Conservation (phyloP, 78 protist genomes). For the Mastigamoeba balamuthi region DNA sequence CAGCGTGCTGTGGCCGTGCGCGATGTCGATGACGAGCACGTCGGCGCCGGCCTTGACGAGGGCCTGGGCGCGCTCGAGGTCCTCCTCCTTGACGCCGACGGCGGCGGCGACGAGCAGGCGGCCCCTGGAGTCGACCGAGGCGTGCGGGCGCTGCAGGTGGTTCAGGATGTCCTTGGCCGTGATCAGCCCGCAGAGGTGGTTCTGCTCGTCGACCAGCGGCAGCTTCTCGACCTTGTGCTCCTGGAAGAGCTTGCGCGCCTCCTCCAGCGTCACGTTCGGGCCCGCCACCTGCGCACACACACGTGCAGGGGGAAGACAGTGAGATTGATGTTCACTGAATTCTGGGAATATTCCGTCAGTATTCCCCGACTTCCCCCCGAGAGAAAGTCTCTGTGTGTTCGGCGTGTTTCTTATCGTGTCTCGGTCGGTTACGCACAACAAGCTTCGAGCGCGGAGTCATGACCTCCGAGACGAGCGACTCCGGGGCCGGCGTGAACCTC, state of each 20-base stretch:
- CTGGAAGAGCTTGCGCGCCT: constrained; percentile 60
- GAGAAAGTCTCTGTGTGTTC: not conserved
- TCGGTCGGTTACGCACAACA: constrained; percentile 24
- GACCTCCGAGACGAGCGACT: constrained; percentile 36
- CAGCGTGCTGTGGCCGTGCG: constrained; percentile 61
- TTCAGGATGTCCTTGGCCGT: constrained; percentile 70
- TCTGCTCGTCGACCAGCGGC: constrained; percentile 68
- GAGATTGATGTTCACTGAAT: no score
- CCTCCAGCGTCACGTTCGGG: constrained; percentile 56
- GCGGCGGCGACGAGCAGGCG: constrained; percentile 69
- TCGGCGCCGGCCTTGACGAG: constrained; percentile 57
- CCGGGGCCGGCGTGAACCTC: constrained; percentile 59
- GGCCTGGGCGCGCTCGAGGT: constrained; percentile 39
- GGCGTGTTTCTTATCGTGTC: not conserved
- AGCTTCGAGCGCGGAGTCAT: constrained; percentile 52
- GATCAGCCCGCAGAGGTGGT: constrained; percentile 59
- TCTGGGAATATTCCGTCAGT: no score
- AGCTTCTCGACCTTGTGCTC: constrained; percentile 59
- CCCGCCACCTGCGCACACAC: not conserved
- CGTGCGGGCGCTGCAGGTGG: constrained; percentile 57
- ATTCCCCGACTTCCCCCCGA: no score
- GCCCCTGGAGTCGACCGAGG: constrained; percentile 44
- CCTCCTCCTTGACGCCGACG: constrained; percentile 51
- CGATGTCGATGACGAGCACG: constrained; percentile 61
- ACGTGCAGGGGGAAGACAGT: not conserved